These are phyloP conservation scores for Penicillium freii DNA, from an alignment of 2,329 filamentous ascomycete species.

Conservation along the genomic window DNA sequence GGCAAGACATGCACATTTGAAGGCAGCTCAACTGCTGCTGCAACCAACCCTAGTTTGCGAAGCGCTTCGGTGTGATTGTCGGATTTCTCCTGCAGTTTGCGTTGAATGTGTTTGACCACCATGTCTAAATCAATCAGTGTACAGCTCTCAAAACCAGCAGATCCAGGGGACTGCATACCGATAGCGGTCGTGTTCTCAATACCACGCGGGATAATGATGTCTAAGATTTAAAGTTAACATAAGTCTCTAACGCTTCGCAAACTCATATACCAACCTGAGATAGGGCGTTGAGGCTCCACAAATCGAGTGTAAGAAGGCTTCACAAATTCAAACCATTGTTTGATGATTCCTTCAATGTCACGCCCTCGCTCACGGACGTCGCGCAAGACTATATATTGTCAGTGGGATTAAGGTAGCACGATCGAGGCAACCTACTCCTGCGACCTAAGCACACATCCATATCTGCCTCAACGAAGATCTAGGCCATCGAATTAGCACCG, in stretches of 20 bases:
- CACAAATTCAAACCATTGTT: conserved; percentile 95
- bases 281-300: conserved; percentile 85
- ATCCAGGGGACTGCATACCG: conserved; percentile 27
- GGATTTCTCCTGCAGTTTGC: conserved; percentile 83
- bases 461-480: conserved; percentile 96
- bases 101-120: conserved; percentile 90
- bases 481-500: neutral
- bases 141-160: neutral
- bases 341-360: conserved; percentile 92
- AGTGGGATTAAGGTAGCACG: conserved; percentile 10
- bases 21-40: conserved; percentile 70
- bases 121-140: conserved; percentile 58
- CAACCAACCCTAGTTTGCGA: conserved; percentile 69
- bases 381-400: conserved; percentile 63
- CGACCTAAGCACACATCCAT: conserved; percentile 88
- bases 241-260: neutral
- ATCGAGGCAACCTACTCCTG: conserved; percentile 60
- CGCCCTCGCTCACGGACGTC: conserved; percentile 86
- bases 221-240: conserved; percentile 41
- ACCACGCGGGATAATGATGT: conserved; percentile 91
- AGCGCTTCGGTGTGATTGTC: conserved; percentile 76
- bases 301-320: conserved; percentile 96
- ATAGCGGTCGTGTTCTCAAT: conserved; percentile 95
- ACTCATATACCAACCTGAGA: conserved; percentile 60
- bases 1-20: conserved; percentile 71